Evolutionary conservation across 2,329 filamentous ascomycete species (phyloP).

Genomic region (Blastomyces gilchristii): DNA sequence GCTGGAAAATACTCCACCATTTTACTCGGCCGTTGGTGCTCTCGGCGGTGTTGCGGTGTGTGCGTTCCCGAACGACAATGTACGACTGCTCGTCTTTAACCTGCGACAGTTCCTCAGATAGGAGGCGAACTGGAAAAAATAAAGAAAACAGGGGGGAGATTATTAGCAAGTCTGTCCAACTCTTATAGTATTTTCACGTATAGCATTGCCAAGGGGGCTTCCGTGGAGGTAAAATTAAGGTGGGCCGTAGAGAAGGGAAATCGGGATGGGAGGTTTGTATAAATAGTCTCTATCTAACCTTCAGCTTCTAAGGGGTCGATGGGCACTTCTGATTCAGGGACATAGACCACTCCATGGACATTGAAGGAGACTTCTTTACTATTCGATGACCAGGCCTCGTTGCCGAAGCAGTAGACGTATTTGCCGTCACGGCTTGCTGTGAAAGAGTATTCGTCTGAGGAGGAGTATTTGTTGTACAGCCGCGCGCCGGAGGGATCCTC

Average conservation of each 20-base stretch:
- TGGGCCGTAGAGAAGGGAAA: background rate
- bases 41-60: conserved; percentile 95
- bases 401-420: conserved; percentile 97
- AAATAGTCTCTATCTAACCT: conserved; percentile 44
- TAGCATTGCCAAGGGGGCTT: too few relatives aligned
- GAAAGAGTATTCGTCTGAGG: conserved; percentile 90
- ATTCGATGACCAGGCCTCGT: conserved; percentile 92
- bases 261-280: too few relatives aligned
- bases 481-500: conserved; percentile 65
- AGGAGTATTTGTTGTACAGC: conserved; percentile 69
- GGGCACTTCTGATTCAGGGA: conserved; percentile 73
- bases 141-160: background rate
- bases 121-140: conserved; percentile 57
- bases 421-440: conserved; percentile 74
- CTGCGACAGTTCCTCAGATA: conserved; percentile 76
- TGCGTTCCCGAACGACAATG: conserved; percentile 89
- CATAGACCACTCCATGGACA: conserved; percentile 96
- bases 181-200: too few relatives aligned
- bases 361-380: conserved; percentile 99
- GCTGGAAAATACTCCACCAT: conserved; percentile 99
- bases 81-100: conserved; percentile 98
- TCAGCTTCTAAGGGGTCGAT: conserved; percentile 84
- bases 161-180: too few relatives aligned
- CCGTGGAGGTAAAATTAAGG: too few relatives aligned
- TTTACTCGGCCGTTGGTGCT: conserved; percentile 96